Evolutionary conservation across 805 yeast species (phyloP).

Genomic region (Yarrowia alimentaria): DNA sequence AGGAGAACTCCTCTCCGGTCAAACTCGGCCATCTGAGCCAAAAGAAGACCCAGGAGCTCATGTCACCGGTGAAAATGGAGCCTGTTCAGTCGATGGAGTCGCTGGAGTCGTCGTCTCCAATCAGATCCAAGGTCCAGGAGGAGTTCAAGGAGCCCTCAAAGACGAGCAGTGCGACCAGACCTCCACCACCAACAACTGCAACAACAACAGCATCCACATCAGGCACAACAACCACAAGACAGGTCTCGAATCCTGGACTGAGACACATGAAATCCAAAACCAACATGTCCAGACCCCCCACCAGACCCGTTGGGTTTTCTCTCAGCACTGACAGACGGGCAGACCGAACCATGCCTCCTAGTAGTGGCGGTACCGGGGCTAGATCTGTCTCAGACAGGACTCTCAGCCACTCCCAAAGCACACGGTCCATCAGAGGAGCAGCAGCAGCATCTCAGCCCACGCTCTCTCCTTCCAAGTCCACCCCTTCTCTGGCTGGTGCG

Average conservation of each 20-base stretch:
- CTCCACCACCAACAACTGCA: no score
- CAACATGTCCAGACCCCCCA: conserved; percentile 15
- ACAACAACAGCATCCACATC: neutral
- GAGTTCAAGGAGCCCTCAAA: no score
- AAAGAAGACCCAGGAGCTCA: no score
- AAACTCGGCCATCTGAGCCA: no score
- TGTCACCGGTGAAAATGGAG: no score
- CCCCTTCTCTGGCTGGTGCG: conserved; percentile 13
- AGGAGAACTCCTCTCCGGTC: conserved; percentile 4
- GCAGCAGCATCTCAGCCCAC: neutral
- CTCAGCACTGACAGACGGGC: conserved; percentile 11
- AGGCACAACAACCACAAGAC: neutral
- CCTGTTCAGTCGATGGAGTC: no score
- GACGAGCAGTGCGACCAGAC: no score
- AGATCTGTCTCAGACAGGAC: conserved; percentile 1
- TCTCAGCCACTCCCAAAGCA: conserved; percentile 5
- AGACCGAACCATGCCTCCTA: neutral
- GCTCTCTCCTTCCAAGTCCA: neutral
- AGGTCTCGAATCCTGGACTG: neutral
- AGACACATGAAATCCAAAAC: conserved; percentile 22
- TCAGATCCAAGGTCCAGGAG: conserved; percentile 2
- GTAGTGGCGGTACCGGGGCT: neutral
- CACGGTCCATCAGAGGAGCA: neutral
- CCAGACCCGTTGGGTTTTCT: conserved; percentile 12
- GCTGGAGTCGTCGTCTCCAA: conserved; percentile 6